Conservation (phyloP, 164 flowering plant species). For the Litsea cubeba region DNA sequence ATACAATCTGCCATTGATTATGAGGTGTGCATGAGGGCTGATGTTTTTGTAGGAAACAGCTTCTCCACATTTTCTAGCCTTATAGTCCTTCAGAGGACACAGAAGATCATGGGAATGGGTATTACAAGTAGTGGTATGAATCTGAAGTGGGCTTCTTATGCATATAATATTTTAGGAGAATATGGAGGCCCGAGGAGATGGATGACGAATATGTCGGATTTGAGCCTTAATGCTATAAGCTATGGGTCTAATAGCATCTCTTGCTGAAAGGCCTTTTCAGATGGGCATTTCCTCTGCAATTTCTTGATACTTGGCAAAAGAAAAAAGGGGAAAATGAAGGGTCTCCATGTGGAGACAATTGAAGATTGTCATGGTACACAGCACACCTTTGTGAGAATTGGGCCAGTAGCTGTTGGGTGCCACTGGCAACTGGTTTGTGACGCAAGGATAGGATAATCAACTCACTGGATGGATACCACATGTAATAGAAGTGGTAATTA, state of each 20-base stretch:
- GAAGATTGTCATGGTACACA: not conserved
- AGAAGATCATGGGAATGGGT: conserved; percentile 48
- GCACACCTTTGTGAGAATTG: not conserved
- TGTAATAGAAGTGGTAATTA: too few species aligned
- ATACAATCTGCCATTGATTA: conserved; percentile 92
- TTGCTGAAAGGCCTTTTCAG: conserved; percentile 25
- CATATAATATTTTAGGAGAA: conserved; percentile 70
- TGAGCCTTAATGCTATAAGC: conserved; percentile 76
- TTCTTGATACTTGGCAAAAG: not conserved
- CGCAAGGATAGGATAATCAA: not conserved
- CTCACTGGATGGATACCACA: too few species aligned
- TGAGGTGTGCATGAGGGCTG: conserved; percentile 89
- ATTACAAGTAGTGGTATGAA: conserved; percentile 27
- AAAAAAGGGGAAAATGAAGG: not conserved
- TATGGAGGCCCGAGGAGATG: conserved; percentile 62
- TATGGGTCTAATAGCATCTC: conserved; percentile 71
- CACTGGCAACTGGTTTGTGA: not conserved
- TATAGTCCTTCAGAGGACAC: conserved; percentile 82
- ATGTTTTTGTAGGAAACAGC: conserved; percentile 88
- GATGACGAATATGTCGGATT: conserved; percentile 76
- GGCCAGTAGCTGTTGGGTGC: not conserved
- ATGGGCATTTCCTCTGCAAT: not conserved
- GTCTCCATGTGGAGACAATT: not conserved
- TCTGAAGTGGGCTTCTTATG: conserved; percentile 77
- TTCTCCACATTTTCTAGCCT: conserved; percentile 96